phyloP scores from a whole-genome alignment of 106 monocot genomes.

The Apostasia shenzhenica region DNA sequence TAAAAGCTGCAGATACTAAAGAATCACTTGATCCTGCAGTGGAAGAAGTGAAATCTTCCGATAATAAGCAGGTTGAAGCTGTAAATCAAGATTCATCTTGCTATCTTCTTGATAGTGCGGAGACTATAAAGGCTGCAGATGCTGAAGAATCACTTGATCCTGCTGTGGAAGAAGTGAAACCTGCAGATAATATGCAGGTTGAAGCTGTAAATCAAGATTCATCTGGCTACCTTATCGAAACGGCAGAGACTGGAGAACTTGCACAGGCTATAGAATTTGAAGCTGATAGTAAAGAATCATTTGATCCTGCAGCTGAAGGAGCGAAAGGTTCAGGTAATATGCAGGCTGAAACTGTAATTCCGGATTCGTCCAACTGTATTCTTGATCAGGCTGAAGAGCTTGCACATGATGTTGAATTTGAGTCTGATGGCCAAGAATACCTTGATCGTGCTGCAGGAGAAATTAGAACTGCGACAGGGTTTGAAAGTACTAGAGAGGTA shows the following conservation, averaged over 20 bases:
- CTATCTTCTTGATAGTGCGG: neutral
- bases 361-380: too few species aligned
- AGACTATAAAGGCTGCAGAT: neutral
- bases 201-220: conserved; percentile 1
- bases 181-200: neutral
- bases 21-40: neutral
- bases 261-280: neutral
- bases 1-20: neutral
- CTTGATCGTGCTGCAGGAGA: too few species aligned
- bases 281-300: neutral
- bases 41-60: neutral
- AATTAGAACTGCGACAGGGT: too few species aligned
- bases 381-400: too few species aligned
- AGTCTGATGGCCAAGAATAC: too few species aligned
- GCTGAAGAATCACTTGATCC: neutral
- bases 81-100: neutral
- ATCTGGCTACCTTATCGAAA: neutral
- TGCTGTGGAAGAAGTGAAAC: neutral
- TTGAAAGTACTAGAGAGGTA: too few species aligned
- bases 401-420: too few species aligned
- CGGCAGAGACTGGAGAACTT: neutral
- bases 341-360: too few species aligned
- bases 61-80: neutral
- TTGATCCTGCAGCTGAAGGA: neutral
- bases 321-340: too few species aligned